Percentiles rank a stretch among this genome's conserved stretches.
phyloP scores from a whole-genome alignment of 768 basidiomycete genomes.

The Fistulinella prunicolor region DNA sequence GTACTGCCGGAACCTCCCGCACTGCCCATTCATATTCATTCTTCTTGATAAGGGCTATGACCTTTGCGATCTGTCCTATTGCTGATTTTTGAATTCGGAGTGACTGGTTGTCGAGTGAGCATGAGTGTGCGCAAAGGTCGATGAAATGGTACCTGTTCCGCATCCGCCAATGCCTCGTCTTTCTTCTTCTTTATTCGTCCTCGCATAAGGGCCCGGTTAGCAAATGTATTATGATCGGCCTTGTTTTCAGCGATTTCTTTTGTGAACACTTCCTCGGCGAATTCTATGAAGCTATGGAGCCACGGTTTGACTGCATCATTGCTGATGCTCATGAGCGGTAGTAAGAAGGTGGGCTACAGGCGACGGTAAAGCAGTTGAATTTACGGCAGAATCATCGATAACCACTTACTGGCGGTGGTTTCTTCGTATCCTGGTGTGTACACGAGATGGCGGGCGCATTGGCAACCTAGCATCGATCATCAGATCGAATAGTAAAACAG shows the following conservation, averaged over 20 bases:
- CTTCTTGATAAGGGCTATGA: constrained; percentile 7
- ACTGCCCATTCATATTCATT: not conserved
- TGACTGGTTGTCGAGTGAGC: constrained; percentile 6
- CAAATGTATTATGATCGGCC: constrained; percentile 4
- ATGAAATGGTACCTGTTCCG: constrained; percentile 3
- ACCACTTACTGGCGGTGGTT: constrained; percentile 2
- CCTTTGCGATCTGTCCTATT: constrained; percentile 16
- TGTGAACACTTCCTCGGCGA: constrained; percentile 9
- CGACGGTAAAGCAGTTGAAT: not conserved
- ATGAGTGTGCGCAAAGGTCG: not conserved
- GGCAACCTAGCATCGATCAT: constrained; percentile 1
- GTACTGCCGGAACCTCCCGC: not conserved
- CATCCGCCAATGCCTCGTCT: constrained; percentile 8
- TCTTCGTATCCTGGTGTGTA: constrained; percentile 3
- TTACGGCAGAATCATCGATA: not conserved
- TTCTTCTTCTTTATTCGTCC: constrained; percentile 1
- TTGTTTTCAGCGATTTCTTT: constrained; percentile 4
- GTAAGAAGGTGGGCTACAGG: constrained; percentile 3
- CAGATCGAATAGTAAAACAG: not conserved
- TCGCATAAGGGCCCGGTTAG: constrained; percentile 15
- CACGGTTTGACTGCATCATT: constrained; percentile 17
- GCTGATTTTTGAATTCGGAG: constrained; percentile 7
- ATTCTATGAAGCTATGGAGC: constrained; percentile 18
- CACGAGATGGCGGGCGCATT: not conserved
- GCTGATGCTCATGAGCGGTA: constrained; percentile 18